A percentile compares a stretch with the other conserved stretches of the same genome.
phyloP scores from a whole-genome alignment of 2,329 filamentous ascomycete genomes.

The Colletotrichum orchidophilum region DNA sequence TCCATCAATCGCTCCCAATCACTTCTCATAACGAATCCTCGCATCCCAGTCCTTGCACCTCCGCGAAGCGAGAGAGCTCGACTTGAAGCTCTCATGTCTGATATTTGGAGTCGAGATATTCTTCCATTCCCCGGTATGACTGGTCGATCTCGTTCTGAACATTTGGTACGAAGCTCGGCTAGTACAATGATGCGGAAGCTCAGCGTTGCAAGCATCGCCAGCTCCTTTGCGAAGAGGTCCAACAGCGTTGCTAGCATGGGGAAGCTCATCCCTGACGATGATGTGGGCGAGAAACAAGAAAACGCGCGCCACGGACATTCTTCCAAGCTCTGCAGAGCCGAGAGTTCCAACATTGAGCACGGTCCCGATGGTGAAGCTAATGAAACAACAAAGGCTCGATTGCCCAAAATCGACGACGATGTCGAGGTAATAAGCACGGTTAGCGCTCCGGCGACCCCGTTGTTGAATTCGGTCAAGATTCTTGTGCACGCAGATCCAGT shows the following conservation, averaged over 20 bases:
- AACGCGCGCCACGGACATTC: background rate
- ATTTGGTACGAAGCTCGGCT: conserved; percentile 80
- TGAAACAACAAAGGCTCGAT: conserved; percentile 30
- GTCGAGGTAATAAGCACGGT: conserved; percentile 34
- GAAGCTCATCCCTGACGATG: conserved; percentile 42
- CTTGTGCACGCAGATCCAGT: conserved; percentile 17
- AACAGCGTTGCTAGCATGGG: conserved; percentile 59
- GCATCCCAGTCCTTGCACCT: conserved; percentile 77
- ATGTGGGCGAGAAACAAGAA: conserved; percentile 32
- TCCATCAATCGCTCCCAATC: conserved; percentile 83
- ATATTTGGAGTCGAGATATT: conserved; percentile 85
- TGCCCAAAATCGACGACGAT: conserved; percentile 41
- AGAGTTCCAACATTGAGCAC: conserved; percentile 16
- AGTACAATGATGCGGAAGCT: conserved; percentile 89
- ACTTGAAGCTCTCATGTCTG: conserved; percentile 76
- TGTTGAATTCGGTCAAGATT: conserved; percentile 2
- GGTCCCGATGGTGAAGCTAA: conserved; percentile 15
- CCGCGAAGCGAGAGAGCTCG: conserved; percentile 79
- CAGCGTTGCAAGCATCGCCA: conserved; percentile 82
- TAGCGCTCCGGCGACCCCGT: conserved; percentile 27
- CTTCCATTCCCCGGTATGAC: conserved; percentile 87
- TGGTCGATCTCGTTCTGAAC: conserved; percentile 70
- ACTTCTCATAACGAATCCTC: conserved; percentile 71
- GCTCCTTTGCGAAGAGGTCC: conserved; percentile 78
- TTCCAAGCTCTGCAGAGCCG: conserved; percentile 10